Evolutionary conservation across 2,329 filamentous ascomycete species (phyloP).

Genomic region (Alternaria sp.): DNA sequence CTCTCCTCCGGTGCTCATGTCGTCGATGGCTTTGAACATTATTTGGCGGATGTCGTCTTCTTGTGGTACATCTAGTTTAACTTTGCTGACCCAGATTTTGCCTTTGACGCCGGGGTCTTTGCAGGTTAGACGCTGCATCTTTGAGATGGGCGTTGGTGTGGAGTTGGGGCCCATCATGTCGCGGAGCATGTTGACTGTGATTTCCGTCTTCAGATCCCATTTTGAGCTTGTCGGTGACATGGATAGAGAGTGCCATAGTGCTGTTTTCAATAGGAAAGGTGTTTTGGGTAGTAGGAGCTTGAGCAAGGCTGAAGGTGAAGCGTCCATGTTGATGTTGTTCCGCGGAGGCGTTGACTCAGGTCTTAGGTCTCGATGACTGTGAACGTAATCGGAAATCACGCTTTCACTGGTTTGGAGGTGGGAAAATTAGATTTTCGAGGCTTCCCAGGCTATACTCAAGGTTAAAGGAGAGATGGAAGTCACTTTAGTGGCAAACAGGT

Average conservation of each 20-base stretch:
- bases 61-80: slow-evolving; percentile 66
- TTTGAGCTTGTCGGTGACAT: slow-evolving; percentile 75
- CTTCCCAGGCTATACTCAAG: too few relatives aligned
- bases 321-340: slow-evolving; percentile 35
- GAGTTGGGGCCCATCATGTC: slow-evolving; percentile 41
- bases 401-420: neutral
- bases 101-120: slow-evolving; percentile 75
- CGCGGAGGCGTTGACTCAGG: neutral
- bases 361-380: neutral
- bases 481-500: slow-evolving; percentile 5
- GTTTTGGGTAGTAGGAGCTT: slow-evolving; percentile 51
- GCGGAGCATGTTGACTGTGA: slow-evolving; percentile 76
- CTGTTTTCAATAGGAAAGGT: slow-evolving; percentile 67
- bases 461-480: neutral
- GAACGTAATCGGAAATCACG: neutral
- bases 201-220: slow-evolving; percentile 77
- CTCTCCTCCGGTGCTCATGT: slow-evolving; percentile 53
- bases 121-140: slow-evolving; percentile 65
- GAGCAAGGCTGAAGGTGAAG: slow-evolving; percentile 42
- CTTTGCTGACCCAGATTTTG: slow-evolving; percentile 79
- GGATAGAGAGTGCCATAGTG: slow-evolving; percentile 68
- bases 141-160: slow-evolving; percentile 33
- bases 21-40: slow-evolving; percentile 64
- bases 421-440: neutral
- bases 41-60: slow-evolving; percentile 60